phyloP scores from a whole-genome alignment of 2,329 filamentous ascomycete genomes.

The Sarocladium brachiariae region DNA sequence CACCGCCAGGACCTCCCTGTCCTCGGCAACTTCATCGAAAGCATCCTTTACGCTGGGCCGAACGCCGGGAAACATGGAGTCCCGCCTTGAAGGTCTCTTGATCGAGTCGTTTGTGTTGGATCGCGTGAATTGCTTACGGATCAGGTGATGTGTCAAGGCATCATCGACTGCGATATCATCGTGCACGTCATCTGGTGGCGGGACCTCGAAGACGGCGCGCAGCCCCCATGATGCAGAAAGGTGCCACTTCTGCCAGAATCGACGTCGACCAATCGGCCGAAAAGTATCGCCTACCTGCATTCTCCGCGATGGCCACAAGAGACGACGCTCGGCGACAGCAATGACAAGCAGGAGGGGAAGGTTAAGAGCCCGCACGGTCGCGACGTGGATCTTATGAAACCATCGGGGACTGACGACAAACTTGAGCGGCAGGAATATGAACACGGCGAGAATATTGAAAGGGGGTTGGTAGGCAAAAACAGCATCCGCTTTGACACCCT shows the following conservation, averaged over 20 bases:
- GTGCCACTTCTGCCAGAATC: slow-evolving; percentile 61
- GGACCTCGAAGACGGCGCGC: slow-evolving; percentile 64
- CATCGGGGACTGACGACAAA: slow-evolving; percentile 72
- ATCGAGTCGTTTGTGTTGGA: slow-evolving; percentile 32
- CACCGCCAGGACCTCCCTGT: slow-evolving; percentile 34
- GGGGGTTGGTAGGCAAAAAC: slow-evolving; percentile 78
- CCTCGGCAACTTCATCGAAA: slow-evolving; percentile 36
- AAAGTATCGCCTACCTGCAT: slow-evolving; percentile 13
- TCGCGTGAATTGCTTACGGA: slow-evolving; percentile 48
- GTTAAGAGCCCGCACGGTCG: slow-evolving; percentile 66
- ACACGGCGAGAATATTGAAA: slow-evolving; percentile 73
- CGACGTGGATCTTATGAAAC: slow-evolving; percentile 88
- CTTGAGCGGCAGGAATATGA: slow-evolving; percentile 69
- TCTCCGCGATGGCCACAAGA: slow-evolving; percentile 48
- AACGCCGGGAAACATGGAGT: slow-evolving; percentile 51
- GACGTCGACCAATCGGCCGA: slow-evolving; percentile 24
- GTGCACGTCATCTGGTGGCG: slow-evolving; percentile 56
- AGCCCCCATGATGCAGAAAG: slow-evolving; percentile 68
- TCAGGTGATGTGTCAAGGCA: slow-evolving; percentile 50
- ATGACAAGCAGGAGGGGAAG: slow-evolving; percentile 68
- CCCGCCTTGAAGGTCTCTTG: slow-evolving; percentile 26
- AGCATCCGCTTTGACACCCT: slow-evolving; percentile 78
- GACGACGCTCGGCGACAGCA: slow-evolving; percentile 60
- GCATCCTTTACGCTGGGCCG: slow-evolving; percentile 40
- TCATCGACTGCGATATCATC: slow-evolving; percentile 54